These are phyloP conservation scores for Colletotrichum agaves DNA, from an alignment of 2,329 filamentous ascomycete genomes.

Conservation along the genomic window DNA sequence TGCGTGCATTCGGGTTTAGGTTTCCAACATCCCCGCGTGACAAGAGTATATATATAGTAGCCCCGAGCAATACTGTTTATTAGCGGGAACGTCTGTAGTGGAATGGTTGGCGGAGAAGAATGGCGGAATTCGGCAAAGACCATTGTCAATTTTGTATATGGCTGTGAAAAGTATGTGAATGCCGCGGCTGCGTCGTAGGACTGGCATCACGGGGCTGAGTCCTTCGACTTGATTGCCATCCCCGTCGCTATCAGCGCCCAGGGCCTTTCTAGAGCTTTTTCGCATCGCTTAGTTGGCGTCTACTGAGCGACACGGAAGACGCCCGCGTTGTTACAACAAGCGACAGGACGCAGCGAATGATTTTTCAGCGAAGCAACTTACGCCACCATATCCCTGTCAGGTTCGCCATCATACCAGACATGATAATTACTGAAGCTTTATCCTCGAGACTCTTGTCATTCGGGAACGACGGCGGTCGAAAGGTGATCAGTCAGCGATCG, in stretches of 20 bases:
- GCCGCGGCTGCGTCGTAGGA: neutral
- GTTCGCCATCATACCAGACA: neutral
- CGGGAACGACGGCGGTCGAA: neutral
- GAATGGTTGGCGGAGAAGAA: constrained; percentile 8
- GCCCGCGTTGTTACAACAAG: neutral
- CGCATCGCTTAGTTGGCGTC: neutral
- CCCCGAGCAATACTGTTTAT: neutral
- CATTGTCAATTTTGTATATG: neutral
- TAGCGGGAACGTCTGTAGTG: constrained; percentile 22
- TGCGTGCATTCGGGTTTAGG: constrained; percentile 4
- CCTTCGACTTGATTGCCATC: neutral
- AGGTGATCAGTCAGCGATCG: constrained; percentile 17
- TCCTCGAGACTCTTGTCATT: neutral
- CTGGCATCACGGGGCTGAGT: neutral
- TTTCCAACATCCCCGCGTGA: neutral
- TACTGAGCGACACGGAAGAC: neutral
- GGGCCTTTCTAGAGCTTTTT: neutral
- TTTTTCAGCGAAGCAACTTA: neutral
- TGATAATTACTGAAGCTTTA: neutral
- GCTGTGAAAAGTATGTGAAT: neutral
- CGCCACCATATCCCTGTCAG: constrained; percentile 5
- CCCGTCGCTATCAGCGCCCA: neutral
- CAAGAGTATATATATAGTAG: neutral
- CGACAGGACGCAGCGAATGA: neutral
- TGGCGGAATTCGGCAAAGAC: neutral